Conservation (phyloP, 495 filamentous ascomycete species). For the Penicillium odoratum region DNA sequence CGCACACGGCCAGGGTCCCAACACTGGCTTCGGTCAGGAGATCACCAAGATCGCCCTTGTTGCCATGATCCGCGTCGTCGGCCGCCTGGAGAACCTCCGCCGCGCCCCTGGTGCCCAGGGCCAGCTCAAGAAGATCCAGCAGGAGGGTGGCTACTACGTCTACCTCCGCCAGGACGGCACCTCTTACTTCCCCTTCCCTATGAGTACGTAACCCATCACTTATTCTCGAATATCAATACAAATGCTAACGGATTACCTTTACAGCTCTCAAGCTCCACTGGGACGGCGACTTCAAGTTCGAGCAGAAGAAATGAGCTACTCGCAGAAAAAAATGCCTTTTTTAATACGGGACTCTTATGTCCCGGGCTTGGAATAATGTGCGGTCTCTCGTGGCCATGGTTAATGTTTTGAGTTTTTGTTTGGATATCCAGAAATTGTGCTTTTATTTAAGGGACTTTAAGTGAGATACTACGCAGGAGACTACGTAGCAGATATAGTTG, state of each 20-base stretch:
- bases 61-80: slow-evolving; percentile 63
- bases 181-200: slow-evolving; percentile 71
- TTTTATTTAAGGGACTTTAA: slow-evolving; percentile 8
- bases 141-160: slow-evolving; percentile 57
- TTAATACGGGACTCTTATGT: slow-evolving; percentile 1
- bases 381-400: slow-evolving; percentile 10
- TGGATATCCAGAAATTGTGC: slow-evolving; percentile 25
- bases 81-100: slow-evolving; percentile 59
- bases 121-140: slow-evolving; percentile 67
- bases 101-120: slow-evolving; percentile 68
- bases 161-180: slow-evolving; percentile 78
- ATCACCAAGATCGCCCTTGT: slow-evolving; percentile 62
- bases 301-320: slow-evolving; percentile 17
- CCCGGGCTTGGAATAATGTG: slow-evolving; percentile 10
- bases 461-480: too few species aligned
- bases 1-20: slow-evolving; percentile 62
- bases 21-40: slow-evolving; percentile 62
- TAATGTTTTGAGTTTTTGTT: slow-evolving; percentile 21
- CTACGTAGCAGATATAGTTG: too few species aligned
- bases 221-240: neutral
- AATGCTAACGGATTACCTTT: slow-evolving; percentile 4
- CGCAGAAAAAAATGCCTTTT: neutral
- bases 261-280: slow-evolving; percentile 33
- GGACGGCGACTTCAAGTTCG: slow-evolving; percentile 25
- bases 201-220: slow-evolving; percentile 47